A percentile compares a stretch with the other conserved stretches of the same genome.
Conservation (phyloP, 2,329 filamentous ascomycete genomes). For the Stagonosporopsis chrysanthemi region DNA sequence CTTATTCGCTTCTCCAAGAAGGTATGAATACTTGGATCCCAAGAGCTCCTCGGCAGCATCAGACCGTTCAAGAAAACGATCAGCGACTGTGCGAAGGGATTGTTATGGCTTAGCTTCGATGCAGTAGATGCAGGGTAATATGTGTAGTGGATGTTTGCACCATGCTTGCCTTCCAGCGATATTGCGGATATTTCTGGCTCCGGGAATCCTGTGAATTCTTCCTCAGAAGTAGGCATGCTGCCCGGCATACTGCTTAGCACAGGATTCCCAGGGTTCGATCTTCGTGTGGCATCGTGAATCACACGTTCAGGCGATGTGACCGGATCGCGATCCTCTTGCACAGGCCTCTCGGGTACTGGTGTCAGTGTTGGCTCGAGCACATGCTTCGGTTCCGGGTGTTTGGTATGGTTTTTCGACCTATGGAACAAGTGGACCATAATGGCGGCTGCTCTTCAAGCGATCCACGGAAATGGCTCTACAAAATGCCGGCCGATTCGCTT, state of each 20-base stretch:
- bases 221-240: slow-evolving; percentile 34
- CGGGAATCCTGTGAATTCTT: slow-evolving; percentile 41
- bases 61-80: slow-evolving; percentile 57
- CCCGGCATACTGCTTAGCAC: slow-evolving; percentile 22
- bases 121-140: slow-evolving; percentile 42
- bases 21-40: slow-evolving; percentile 45
- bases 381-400: slow-evolving; percentile 11
- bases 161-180: slow-evolving; percentile 39
- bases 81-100: slow-evolving; percentile 47
- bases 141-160: slow-evolving; percentile 44
- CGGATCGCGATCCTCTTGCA: slow-evolving; percentile 2
- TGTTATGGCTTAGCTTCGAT: slow-evolving; percentile 31
- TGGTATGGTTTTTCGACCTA: slow-evolving; percentile 12
- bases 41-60: slow-evolving; percentile 51
- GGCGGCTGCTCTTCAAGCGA: background rate
- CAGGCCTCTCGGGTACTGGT: slow-evolving; percentile 10
- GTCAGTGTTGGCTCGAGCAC: slow-evolving; percentile 6
- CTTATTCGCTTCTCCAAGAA: slow-evolving; percentile 40
- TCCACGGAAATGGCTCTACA: background rate
- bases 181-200: slow-evolving; percentile 39
- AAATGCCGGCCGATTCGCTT: background rate
- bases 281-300: slow-evolving; percentile 10
- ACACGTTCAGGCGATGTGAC: slow-evolving; percentile 8
- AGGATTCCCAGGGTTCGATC: slow-evolving; percentile 6
- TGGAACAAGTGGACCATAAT: slow-evolving; percentile 20